Conservation (phyloP, 2,329 filamentous ascomycete species). For the Malbranchea zuffiana region DNA sequence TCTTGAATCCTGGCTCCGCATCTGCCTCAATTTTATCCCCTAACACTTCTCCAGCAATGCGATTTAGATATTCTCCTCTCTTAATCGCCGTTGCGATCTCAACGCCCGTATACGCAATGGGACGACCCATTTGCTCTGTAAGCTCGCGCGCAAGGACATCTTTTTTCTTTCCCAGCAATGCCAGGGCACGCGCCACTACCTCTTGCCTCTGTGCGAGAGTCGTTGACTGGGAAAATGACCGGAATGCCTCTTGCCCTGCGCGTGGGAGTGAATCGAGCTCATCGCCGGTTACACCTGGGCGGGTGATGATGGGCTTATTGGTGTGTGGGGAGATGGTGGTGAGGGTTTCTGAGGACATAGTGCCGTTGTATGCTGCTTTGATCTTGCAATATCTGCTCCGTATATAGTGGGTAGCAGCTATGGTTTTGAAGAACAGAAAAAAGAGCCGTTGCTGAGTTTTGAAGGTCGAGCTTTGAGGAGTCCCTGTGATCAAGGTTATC, state of each 20-base stretch:
- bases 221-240: slow-evolving; percentile 67
- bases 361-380: no score
- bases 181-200: slow-evolving; percentile 70
- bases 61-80: slow-evolving; percentile 74
- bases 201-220: slow-evolving; percentile 62
- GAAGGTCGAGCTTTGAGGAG: no score
- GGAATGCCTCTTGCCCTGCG: slow-evolving; percentile 62
- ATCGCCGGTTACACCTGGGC: slow-evolving; percentile 58
- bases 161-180: slow-evolving; percentile 57
- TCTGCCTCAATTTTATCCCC: slow-evolving; percentile 60
- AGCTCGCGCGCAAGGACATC: slow-evolving; percentile 75
- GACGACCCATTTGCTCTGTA: slow-evolving; percentile 89
- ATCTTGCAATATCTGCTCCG: no score
- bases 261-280: slow-evolving; percentile 64
- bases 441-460: no score
- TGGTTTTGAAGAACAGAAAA: no score
- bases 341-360: slow-evolving; percentile 48
- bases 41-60: slow-evolving; percentile 67
- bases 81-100: slow-evolving; percentile 79
- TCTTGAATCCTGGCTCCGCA: slow-evolving; percentile 74
- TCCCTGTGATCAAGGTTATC: no score
- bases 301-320: slow-evolving; percentile 70
- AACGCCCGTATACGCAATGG: slow-evolving; percentile 73
- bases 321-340: slow-evolving; percentile 84
- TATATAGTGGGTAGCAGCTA: no score